These are phyloP conservation scores for Flaveria bidentis DNA, from an alignment of 129 eudicot species.

Conservation along the genomic window DNA sequence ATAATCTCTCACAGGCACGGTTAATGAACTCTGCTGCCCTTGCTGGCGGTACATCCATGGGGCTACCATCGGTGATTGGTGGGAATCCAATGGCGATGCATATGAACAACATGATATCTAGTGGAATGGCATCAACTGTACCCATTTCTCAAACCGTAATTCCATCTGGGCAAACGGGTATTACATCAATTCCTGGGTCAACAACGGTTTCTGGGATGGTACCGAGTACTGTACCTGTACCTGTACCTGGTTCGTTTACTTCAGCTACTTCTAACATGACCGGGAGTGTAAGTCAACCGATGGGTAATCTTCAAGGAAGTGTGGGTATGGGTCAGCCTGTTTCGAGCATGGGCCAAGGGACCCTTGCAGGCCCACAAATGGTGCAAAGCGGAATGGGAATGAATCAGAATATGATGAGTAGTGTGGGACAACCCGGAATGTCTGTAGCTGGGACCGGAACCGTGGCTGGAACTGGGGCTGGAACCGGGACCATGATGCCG, in stretches of 20 bases:
- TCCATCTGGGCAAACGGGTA: conserved; percentile 71
- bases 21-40: conserved; percentile 64
- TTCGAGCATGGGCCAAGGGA: conserved; percentile 70
- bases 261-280: conserved; percentile 63
- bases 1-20: conserved; percentile 76
- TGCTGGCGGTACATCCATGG: conserved; percentile 76
- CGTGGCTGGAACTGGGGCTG: conserved; percentile 55
- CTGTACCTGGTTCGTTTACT: conserved; percentile 53
- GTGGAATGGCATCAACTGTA: conserved; percentile 75
- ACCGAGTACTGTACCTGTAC: conserved; percentile 34
- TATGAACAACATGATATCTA: conserved; percentile 91
- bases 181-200: conserved; percentile 57
- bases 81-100: conserved; percentile 79
- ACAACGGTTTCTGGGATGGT: conserved; percentile 50
- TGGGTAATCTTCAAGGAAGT: conserved; percentile 69
- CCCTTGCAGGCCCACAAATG: conserved; percentile 69
- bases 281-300: conserved; percentile 58
- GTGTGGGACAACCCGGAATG: conserved; percentile 52
- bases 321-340: conserved; percentile 69
- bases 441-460: conserved; percentile 50
- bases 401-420: conserved; percentile 69
- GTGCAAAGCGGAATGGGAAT: conserved; percentile 68
- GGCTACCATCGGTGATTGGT: conserved; percentile 60
- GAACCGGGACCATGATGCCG: conserved; percentile 79
- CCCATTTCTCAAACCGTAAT: conserved; percentile 67